Base-by-base conservation (phyloP, 345 rosid genomes). In the Gossypium bickii region DNA sequence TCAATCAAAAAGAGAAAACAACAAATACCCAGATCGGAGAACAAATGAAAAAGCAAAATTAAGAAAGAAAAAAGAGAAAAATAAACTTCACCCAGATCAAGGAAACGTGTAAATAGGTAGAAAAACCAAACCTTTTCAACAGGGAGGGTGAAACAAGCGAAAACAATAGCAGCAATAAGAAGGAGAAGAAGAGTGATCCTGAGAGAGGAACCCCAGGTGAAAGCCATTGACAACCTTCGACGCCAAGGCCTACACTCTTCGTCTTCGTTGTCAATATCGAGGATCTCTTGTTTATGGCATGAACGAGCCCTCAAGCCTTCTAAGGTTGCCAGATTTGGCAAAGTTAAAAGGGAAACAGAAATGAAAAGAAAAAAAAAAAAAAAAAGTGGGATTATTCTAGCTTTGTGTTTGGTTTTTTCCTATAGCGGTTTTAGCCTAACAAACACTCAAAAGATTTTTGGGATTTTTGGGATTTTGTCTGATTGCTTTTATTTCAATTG, bases 141-240 rank as follows among this genome's bases (percentile, higher is more conserved):
- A 62, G 99, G 99, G 76, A 93, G 95, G 72, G 97, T 90, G 87
- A 85, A 90, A 72, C 88, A 92, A 79, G 97, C 99, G 76, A 85
- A 68, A 80, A 87, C 79, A 69, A 81, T 86, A 65, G 93, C 93
- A 75, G 88, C 90, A n/a, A 89, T 8, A 76, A 96, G 97, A 27
- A 86, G 73, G 25, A 90, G 74, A 65, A 96, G 87, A 76, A 96
- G 85, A 29, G 88, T 78, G 80, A 93, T 75, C 79, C 97, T 82
- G 63, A 92, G 82, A 79, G 88, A 92, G 75, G 97, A 89, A 74
- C 85, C 85, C 98, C 92, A 90, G 49, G 92, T 77, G 34, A 87
- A 82, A 71, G 92, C 93, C 97, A 93, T 91, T 12, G 85, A 86
- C 59, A 90, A 85, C 70, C 83, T 67, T 25, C 82, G 89, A 74